A percentile compares a stretch with the other conserved stretches of the same genome.
These are phyloP conservation scores for Neoconidiobolus thromboides DNA, from an alignment of 371 early-diverging fungal genomes.

Conservation along the genomic window DNA sequence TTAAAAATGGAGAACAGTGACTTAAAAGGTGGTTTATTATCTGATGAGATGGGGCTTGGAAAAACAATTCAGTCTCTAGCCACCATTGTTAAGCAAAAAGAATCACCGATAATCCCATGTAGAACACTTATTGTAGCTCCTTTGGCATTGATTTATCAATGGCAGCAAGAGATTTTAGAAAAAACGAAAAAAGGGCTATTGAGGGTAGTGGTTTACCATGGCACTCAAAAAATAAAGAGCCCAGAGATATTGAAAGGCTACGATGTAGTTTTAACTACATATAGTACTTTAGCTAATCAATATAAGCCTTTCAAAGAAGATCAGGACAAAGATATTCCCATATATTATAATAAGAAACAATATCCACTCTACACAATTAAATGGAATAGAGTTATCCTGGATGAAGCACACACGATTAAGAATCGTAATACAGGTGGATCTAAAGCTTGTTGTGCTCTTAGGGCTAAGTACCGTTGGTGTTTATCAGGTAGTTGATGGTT, in stretches of 20 bases:
- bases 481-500: conserved; percentile 53
- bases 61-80: conserved; percentile 78
- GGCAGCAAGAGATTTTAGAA: conserved; percentile 34
- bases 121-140: conserved; percentile 46
- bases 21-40: conserved; percentile 44
- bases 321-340: conserved; percentile 13
- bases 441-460: conserved; percentile 30
- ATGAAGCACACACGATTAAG: conserved; percentile 82
- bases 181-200: conserved; percentile 25
- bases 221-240: conserved; percentile 19
- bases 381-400: conserved; percentile 37
- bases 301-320: conserved; percentile 11
- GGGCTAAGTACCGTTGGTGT: conserved; percentile 54
- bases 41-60: conserved; percentile 81
- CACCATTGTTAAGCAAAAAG: conserved; percentile 23
- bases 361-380: conserved; percentile 15
- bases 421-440: conserved; percentile 48
- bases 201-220: conserved; percentile 38
- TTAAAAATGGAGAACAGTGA: conserved; percentile 1
- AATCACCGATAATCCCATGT: conserved; percentile 14
- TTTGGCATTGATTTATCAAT: conserved; percentile 39
- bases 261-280: conserved; percentile 56
- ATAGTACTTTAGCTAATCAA: conserved; percentile 34
- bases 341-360: background rate
- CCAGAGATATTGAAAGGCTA: conserved; percentile 22